Base-by-base conservation (phyloP, 164 flowering plant species). In the Umbilicus rupestris region DNA sequence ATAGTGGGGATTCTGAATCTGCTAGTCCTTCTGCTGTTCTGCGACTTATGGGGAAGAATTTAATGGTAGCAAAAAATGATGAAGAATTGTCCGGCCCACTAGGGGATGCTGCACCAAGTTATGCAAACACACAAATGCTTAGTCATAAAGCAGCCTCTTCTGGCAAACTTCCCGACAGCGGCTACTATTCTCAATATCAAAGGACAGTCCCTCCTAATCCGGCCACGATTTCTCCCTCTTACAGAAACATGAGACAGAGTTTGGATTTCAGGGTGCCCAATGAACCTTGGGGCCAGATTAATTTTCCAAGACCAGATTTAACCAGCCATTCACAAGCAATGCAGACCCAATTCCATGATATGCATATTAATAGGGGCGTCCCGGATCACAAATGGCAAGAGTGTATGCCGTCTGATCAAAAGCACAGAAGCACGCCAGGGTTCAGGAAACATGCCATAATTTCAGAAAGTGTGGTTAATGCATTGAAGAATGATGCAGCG, bases 1-100 rank as follows among this genome's bases (percentile, higher is more conserved):
- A 64, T 65, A 62, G 28, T 62, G 69, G 67, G 64, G 77, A 75
- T 69, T 74, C 63, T 57, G 74, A 78, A 57, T 71, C 79, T 59
- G 70, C 75, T 26, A 76, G 80, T 68, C 85, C 84, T 24, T 64
- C 82, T 70, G 70, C 94, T 1, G 65, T 90, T 8, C 82, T 92
- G 24, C 74, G 98, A 80, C 76, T 92, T 68, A 92, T 92, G 98
- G 98, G 98, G 6, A 90, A 90, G 83, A 83, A 89, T 72, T 76
- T 92, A 68, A 80, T 85, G 89, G 96, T 92, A n/a, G 79, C 81
- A 29, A 87, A 82, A 72, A 81, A 78, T 64, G 87, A 82, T 19
- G 89, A 84, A 45, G 83, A 76, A 71, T 62, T 62, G n/a, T 35
- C 89, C 2, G 17, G 66, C 44, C 74, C 75, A n/a, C 50, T 20